Evolutionary conservation across 2,329 filamentous ascomycete genomes (phyloP), one percentile per base, ranked within the genome.

Genomic region (Teratosphaeria zuluensis): DNA sequence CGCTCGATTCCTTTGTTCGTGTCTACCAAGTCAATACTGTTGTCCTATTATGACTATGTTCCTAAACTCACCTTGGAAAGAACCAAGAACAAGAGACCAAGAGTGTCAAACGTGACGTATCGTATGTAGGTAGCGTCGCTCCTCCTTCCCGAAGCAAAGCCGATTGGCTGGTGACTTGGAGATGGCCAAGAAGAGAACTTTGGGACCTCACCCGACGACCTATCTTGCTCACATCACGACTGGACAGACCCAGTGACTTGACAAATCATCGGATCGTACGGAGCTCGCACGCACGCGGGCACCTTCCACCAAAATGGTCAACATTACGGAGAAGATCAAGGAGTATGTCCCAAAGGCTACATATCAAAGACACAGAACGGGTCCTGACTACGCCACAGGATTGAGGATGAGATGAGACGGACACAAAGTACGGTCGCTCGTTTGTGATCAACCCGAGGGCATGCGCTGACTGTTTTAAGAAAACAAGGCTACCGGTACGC

Each of bases 261-360:
- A 21, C n/a, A 1, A 4, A 21, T 4, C 33, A 35, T 19, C 16
- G n/a, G 4, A 19, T 48, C 19, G 16, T 48, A 21, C 42, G 42
- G 53, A 28, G 55, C 55, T 51, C 21, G 55, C 55, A 24, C 24
- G 42, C 21, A 48, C 24, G 55, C 55, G 64, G 62, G 65, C 56
- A 52, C n/a, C 21, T 48, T 53, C 53, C 54, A 72, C 56, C 68
- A 78, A 71, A 70, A 99, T 99, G 94, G 94, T 97, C 76, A 97
- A 97, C 80, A 99, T 99, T 66, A 97, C 94, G 65, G 95, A 99
- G 58, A 97, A 96, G 83, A 99, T 99, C 80, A 99, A 99, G 82
- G 94, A 97, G 92, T 96, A 77, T 71, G 86, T 53, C 24, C 73
- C 21, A 19, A n/a, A 4, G 21, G 21, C 21, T 21, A 16, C 21